These are phyloP conservation scores for Colletotrichum abscissum DNA, from an alignment of 2,329 filamentous ascomycete genomes.

Conservation along the genomic window DNA sequence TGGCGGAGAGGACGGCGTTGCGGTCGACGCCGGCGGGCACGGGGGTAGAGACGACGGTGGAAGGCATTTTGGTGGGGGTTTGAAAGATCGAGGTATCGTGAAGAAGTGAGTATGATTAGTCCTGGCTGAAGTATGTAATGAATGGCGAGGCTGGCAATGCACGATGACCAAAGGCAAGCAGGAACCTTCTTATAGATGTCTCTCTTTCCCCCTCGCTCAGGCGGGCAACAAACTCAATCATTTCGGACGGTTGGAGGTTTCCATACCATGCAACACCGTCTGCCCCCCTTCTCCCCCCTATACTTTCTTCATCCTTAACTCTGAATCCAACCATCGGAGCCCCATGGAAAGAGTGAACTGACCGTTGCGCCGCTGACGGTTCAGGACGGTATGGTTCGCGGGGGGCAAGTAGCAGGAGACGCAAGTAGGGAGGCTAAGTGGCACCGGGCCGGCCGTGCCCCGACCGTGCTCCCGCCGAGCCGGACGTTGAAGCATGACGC, in stretches of 20 bases:
- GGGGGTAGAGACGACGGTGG: slow-evolving; percentile 28
- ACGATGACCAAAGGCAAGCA: not conserved
- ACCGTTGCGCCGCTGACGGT: slow-evolving; percentile 25
- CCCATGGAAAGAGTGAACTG: not conserved
- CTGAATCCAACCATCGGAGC: not conserved
- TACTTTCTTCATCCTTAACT: not conserved
- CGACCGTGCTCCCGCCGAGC: slow-evolving; percentile 35
- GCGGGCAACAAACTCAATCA: not conserved
- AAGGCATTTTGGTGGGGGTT: slow-evolving; percentile 15
- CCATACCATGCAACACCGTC: not conserved
- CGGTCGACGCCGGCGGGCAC: slow-evolving; percentile 29
- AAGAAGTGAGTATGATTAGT: not conserved
- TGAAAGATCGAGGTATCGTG: not conserved
- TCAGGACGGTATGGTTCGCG: not conserved
- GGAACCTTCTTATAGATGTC: slow-evolving; percentile 33
- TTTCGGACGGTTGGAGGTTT: slow-evolving; percentile 14
- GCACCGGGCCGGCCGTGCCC: slow-evolving; percentile 35
- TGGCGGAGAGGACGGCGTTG: slow-evolving; percentile 20
- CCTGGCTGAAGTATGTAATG: not conserved
- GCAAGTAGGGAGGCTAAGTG: slow-evolving; percentile 29
- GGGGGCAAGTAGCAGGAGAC: slow-evolving; percentile 27
- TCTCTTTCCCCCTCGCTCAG: slow-evolving; percentile 6
- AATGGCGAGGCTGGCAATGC: slow-evolving; percentile 9
- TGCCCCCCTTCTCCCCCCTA: not conserved
- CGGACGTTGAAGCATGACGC: slow-evolving; percentile 23